A percentile compares a stretch with the other conserved stretches of the same genome.
phyloP scores from a whole-genome alignment of 73 alveolate species.

The Paramecium sexaurelia region DNA sequence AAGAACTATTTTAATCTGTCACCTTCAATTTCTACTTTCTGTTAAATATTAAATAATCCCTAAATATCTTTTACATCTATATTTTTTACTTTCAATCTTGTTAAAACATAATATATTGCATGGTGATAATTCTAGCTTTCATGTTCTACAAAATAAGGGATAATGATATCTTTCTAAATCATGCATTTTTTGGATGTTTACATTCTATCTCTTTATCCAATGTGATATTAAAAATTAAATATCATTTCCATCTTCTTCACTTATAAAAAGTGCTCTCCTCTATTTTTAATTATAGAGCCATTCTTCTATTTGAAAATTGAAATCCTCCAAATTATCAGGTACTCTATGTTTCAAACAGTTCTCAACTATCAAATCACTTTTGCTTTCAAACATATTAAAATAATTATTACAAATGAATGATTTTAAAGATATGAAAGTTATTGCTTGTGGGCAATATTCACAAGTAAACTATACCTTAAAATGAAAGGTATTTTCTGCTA shows the following conservation, averaged over 20 bases:
- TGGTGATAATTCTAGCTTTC: conserved; percentile 1
- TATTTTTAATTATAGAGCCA: neutral
- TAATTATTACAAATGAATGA: neutral
- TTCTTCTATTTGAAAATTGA: conserved; percentile 1
- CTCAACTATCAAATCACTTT: neutral
- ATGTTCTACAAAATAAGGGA: conserved; percentile 39
- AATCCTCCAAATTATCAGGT: neutral
- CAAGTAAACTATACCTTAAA: neutral
- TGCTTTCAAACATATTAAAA: neutral
- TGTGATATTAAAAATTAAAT: neutral
- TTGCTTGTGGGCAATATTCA: conserved; percentile 31
- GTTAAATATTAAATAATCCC: neutral
- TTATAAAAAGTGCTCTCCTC: neutral
- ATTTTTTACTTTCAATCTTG: neutral
- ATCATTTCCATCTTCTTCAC: conserved; percentile 27
- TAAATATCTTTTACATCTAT: neutral
- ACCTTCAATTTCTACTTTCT: conserved; percentile 44
- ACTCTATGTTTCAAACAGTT: neutral
- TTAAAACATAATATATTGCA: conserved; percentile 27
- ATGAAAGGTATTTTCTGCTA: conserved; percentile 20
- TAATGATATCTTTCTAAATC: neutral
- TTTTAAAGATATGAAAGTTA: conserved; percentile 1
- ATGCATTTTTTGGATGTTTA: neutral
- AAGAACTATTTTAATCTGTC: conserved; percentile 29
- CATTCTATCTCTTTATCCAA: conserved; percentile 19